Evolutionary conservation across 306 rosid genomes (phyloP), one percentile per base, ranked within the genome.

Genomic region (Casuarina equisetifolia): DNA sequence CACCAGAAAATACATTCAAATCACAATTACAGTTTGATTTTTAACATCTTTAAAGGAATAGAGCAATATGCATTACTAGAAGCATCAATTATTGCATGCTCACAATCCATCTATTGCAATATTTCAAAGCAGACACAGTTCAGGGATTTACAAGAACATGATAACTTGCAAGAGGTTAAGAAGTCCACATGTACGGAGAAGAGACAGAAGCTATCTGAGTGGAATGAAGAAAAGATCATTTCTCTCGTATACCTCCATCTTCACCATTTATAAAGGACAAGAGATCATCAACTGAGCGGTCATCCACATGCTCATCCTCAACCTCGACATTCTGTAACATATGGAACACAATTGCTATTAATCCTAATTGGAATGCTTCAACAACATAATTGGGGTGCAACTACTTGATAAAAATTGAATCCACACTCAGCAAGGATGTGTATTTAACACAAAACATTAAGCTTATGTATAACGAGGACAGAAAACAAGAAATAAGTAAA

Each of bases 281-380:
- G 40, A 93, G 91, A 80, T 93, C 98, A 79, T 93, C 98, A 8
- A 93, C 91, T 40, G 98, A 93, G 70, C 97, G 97, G 54, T 91
- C 92, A 78, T 91, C 97, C 59, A 91, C 90, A 43, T 43, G 89
- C 79, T 91, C 97, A 84, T 78, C 95, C 86, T 85, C 97, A 63
- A 79, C 79, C 85, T 87, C 96, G 74, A 88, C 87, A 78, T 87
- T 89, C 98, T 93, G 85, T 80, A 88, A 87, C 74, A 64, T 4
- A 40, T 68, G 62, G 40, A 67, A 67, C 3, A 15, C 57, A 76
- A 38, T 76, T 70, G 61, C 70, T 76, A 75, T 68, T 63, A 50
- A 52, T 69, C 63, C 79, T 64, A 74, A 48, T 53, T 42, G 9
- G 45, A 55, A 62, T 44, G 72, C 19, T 62, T 42, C 52, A 15